Evolutionary conservation across 1,139 yeast genomes (phyloP), one percentile per base, ranked within the genome.

Genomic region (Diutina siamensis): DNA sequence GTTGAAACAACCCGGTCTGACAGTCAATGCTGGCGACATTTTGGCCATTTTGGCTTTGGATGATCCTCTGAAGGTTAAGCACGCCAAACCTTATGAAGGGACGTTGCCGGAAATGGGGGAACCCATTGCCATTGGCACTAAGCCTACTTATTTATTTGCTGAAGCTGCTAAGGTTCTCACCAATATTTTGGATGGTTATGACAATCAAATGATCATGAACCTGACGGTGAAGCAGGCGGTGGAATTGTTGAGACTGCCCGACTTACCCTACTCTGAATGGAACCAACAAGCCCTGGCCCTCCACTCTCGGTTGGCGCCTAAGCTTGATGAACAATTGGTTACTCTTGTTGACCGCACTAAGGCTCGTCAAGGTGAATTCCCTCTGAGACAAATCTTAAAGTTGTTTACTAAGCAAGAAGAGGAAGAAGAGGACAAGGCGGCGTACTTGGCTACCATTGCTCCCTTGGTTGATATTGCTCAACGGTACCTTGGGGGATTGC

Each of bases 1-100:
- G 46, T 79, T 92, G 60, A 89, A 92, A 65, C 98, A 94, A 66
- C 97, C 98, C n/a, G 99, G 99, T 49, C 83, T 97, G 10, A 87
- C 95, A 36, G 83, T 92, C 50, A 79, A 79, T 57, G 97, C 97
- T 45, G 98, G 98, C 66, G 98, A 92, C 60, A 89, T 94, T 52
- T 77, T 92, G 60, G 98, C 97, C 31, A 92, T 92, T 51, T 73
- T 92, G 55, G 83, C 97, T 28, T 73, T 92, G 50, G 98, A 94
- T 61, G 98, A 92, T 62, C 97, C 98, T 51, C 81, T 95, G 7
- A 88, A 87, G 68, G 98, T 92, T 47, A 92, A 92, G 64, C 98
- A 89, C 59, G 98, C 99, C 44, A 70, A 82, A 61, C 96, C 97
- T 45, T 92, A 76, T 58, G 96, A 88, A 63, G 97, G 97, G 45